These are phyloP conservation scores for Darksidea phi DNA, from an alignment of 495 filamentous ascomycete species.

Conservation along the genomic window DNA sequence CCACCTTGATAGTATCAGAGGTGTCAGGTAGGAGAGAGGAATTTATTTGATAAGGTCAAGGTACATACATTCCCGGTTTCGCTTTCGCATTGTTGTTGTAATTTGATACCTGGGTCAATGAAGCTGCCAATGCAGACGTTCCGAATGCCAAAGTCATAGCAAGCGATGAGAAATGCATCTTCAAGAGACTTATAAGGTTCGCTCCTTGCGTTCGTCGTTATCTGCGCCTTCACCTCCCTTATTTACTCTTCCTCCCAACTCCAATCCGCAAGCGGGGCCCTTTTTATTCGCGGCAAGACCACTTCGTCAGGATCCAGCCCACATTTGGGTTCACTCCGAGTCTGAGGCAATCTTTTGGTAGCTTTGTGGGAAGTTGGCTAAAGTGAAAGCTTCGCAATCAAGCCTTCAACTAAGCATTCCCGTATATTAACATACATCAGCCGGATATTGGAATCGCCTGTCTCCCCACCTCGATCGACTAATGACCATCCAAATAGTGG, in stretches of 20 bases:
- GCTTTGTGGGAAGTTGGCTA: conserved; percentile 1
- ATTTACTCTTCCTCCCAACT: conserved; percentile 3
- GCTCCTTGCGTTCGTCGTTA: too few relatives aligned
- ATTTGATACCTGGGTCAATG: conserved; percentile 30
- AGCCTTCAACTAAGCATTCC: conserved; percentile 27
- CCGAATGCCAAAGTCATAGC: conserved; percentile 16
- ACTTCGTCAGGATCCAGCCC: not conserved
- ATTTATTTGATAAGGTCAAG: not conserved
- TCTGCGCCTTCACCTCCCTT: not conserved
- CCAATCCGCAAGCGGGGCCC: not conserved
- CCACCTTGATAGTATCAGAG: conserved; percentile 15
- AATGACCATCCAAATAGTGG: too few relatives aligned
- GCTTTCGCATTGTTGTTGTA: conserved; percentile 25
- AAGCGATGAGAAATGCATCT: conserved; percentile 22
- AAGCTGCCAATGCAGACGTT: conserved; percentile 17
- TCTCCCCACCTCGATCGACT: conserved; percentile 19
- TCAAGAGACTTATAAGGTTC: not conserved
- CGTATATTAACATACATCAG: conserved; percentile 5
- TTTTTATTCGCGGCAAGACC: conserved; percentile 17
- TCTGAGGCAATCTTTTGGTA: not conserved
- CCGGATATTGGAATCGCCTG: not conserved
- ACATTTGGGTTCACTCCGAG: not conserved
- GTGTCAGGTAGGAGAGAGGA: not conserved
- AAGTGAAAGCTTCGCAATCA: conserved; percentile 16
- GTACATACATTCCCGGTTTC: conserved; percentile 28